Base-by-base conservation (phyloP, 208 protist species). In the Acanthamoeba healyi region DNA sequence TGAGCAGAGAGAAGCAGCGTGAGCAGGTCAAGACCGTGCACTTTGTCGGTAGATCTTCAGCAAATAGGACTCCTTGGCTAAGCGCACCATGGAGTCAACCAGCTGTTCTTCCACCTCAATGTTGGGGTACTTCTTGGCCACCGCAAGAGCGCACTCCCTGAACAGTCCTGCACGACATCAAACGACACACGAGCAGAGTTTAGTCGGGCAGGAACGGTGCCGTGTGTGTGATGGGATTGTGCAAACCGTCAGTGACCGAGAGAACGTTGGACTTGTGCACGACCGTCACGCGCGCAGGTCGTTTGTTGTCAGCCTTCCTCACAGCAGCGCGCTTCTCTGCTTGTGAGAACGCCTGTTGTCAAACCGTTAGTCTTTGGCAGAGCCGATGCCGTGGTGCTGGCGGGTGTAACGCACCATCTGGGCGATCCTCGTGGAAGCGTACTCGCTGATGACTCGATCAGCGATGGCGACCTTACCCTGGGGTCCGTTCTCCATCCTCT, bases 191-290 rank as follows among this genome's bases (percentile, higher is more conserved):
- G 14, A 51, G 61, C 29, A 12, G 22, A 70, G 24, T 36, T 70
- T 24, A 0, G 22, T 26, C 14, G n/a, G 34, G n/a, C 7, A 38
- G 63, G 0, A 51, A 6, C 46, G 46, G 10, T 51, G 44, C 7
- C 4, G 44, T 49, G 44, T 49, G 44, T 49, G 4, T 15, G 46
- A 17, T 58, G n/a, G n/a, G n/a, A n/a, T n/a, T n/a, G n/a, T n/a
- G n/a, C n/a, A n/a, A n/a, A 46, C 96, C 95, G 42, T 96, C 94
- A 38, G 93, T 94, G 29, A 96, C 56, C n/a, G 44, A 93, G 29
- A 97, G 72, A 22, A 97, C 95, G 74, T 97, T 97, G 58, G 94
- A 92, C 72, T 94, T 94, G 94, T 94, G 87, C 7, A 95, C 87
- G 19, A 95, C 91, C 22, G 84, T 91, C 54, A 91, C 84, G 24